Base-by-base conservation (phyloP, 352 stramenopile genomes). In the Phytopythium oedochilum region DNA sequence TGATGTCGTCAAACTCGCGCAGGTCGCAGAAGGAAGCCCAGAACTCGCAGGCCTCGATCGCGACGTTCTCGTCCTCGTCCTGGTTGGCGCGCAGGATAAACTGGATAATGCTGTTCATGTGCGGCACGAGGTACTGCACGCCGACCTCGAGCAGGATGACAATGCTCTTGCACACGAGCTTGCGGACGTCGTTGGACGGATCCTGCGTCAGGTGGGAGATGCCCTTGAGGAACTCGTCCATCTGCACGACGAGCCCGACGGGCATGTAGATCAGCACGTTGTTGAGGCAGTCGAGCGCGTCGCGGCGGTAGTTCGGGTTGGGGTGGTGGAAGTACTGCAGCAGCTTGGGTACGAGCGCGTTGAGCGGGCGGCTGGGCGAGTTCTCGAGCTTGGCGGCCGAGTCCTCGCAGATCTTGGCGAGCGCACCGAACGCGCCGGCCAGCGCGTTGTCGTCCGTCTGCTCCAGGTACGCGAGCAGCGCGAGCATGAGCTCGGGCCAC, bases 21-120 rank as follows among this genome's bases (percentile, higher is more conserved):
- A 97, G 74, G 58, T 97, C 86, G 55, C 86, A 96, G 59, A 96
- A 96, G 25, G 84, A 89, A 26, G 87, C 88, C 86, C 87, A 97
- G 63, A 97, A 97, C 59, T 97, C 88, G 56, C 86, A 94, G 18
- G 88, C 88, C 64, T 97, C 88, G 49, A 93, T 84, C 15, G 86
- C 85, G 18, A 96, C 86, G 53, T 80, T 82, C 60, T 95, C 83
- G 55, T 96, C 85, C 18, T 71, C 62, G 67, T 96, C 88, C 67
- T 96, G 81, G 58, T 85, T 94, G 39, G 83, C 81, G 40, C 84
- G 82, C 42, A 96, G 66, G 62, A 97, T 96, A 60, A 97, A 97
- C 72, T 96, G 82, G 68, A 95, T 94, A 64, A 97, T 96, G 53
- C 82, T 89, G 55, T 94, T 76, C 49, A 96, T 75, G 54, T 95